phyloP scores from a whole-genome alignment of 1,284 basidiomycete species.

The Porogramme epimiltina region DNA sequence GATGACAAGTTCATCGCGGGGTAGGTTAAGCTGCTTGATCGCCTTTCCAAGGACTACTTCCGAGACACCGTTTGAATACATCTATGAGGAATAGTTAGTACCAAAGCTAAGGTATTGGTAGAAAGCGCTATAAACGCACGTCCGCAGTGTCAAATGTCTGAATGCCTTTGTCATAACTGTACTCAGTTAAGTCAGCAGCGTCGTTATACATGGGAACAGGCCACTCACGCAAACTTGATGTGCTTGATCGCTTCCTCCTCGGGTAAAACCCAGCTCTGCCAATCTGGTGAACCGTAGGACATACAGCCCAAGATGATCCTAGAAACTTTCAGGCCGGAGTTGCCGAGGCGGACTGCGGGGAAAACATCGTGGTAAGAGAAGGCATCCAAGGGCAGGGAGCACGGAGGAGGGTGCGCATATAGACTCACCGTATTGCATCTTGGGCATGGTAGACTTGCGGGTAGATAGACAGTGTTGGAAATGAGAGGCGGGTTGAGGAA shows the following conservation, averaged over 20 bases:
- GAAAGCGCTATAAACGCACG: slow-evolving; percentile 21
- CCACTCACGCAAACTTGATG: slow-evolving; percentile 38
- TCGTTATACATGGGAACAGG: neutral
- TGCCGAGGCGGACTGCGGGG: slow-evolving; percentile 46
- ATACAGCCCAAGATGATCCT: slow-evolving; percentile 47
- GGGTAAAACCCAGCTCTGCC: slow-evolving; percentile 42
- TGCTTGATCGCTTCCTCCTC: slow-evolving; percentile 41
- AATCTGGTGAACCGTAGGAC: slow-evolving; percentile 40
- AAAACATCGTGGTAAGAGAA: no score
- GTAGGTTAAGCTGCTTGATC: slow-evolving; percentile 70
- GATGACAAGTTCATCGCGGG: slow-evolving; percentile 77
- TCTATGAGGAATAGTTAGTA: no score
- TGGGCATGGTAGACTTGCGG: no score
- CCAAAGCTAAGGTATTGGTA: no score
- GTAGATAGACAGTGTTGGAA: no score
- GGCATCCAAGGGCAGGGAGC: no score
- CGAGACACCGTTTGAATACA: slow-evolving; percentile 57
- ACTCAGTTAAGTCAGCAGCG: neutral
- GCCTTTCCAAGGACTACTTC: slow-evolving; percentile 81
- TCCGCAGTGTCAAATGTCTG: slow-evolving; percentile 55
- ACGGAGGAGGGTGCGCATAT: no score
- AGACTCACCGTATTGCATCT: no score
- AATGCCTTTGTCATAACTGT: slow-evolving; percentile 42
- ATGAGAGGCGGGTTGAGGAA: no score
- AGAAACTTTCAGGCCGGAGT: slow-evolving; percentile 47